Evolutionary conservation across 306 rosid genomes (phyloP), one percentile per base, ranked within the genome.

Genomic region (Cucumis cinereus): DNA sequence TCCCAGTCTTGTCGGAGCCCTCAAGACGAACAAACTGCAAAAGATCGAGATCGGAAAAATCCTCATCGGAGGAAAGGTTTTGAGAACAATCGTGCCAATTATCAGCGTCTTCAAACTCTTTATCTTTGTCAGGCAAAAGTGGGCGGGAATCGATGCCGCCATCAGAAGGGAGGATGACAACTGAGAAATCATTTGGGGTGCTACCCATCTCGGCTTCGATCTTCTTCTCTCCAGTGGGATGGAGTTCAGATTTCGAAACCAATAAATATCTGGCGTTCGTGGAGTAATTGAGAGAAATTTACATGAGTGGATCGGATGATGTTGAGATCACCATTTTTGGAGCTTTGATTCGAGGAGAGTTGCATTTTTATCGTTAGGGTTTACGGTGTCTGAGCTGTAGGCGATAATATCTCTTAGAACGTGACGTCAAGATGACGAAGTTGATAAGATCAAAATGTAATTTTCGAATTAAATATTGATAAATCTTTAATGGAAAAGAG

Each of bases 11-110:
- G 79, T 91, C 97, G 47, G 79, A 73, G 80, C 99, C 99, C 73
- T 94, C 90, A 33, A 85, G 81, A 40, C 84, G 74, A 17, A 90
- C 77, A 84, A 94, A 91, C 41, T 89, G 96, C 76, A 94, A 75
- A 19, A 62, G 81, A 22, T 94, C 96, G 79, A 94, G 99, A 82
- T 94, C 99, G 54, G 93, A 91, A 84, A 94, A 94, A 77, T 94
- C 99, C 75, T 94, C 99, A 58, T 94, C 93, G 52, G 95, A 83
- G 59, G 77, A 78, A 38, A 88, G 93, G 77, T 79, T 33, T 69
- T 90, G 97, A 36, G 95, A 77, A 73, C 98, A 94, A 10, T 91
- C 97, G 54, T 94, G 91, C 95, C 92, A 94, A 2, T 57, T 87
- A 12, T 94, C 98, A 35, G 82, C 84, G 43, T 85, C 88, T 77